A percentile compares a stretch with the other conserved stretches of the same genome.
phyloP scores from a whole-genome alignment of 139 green algal genomes.

The Choricystis sp. region DNA sequence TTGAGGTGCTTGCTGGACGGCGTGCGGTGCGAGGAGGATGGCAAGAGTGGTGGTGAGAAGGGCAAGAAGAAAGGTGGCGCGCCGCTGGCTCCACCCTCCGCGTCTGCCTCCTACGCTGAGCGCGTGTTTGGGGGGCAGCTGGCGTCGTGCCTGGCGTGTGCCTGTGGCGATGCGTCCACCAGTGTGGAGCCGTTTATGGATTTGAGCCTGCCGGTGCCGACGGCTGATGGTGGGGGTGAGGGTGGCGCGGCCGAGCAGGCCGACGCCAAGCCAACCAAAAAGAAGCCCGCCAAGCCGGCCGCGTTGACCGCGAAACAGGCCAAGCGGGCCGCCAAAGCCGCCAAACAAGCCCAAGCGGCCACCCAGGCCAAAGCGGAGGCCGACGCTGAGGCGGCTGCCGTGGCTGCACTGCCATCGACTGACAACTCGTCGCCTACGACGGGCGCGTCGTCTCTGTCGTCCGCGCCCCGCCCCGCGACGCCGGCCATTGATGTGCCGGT shows the following conservation, averaged over 20 bases:
- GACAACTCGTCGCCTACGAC: no score
- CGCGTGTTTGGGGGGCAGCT: slow-evolving; percentile 34
- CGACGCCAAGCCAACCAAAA: background rate
- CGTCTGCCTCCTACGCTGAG: slow-evolving; percentile 4
- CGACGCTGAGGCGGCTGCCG: background rate
- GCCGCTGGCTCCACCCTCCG: no score
- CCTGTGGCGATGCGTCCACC: slow-evolving; percentile 14
- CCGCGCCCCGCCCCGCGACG: no score
- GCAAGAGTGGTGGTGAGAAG: no score
- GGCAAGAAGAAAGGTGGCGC: background rate
- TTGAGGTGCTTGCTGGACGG: slow-evolving; percentile 35
- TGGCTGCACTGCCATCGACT: no score
- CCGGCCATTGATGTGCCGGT: no score
- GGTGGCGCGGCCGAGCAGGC: no score
- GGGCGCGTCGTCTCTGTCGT: no score
- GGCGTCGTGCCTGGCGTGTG: slow-evolving; percentile 19
- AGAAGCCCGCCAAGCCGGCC: background rate
- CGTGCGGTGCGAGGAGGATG: slow-evolving; percentile 22
- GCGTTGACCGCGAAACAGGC: slow-evolving; percentile 8
- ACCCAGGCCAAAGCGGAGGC: slow-evolving; percentile 2
- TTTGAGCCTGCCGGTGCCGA: slow-evolving; percentile 40
- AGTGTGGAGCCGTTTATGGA: slow-evolving; percentile 21
- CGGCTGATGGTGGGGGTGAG: no score
- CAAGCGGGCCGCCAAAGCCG: slow-evolving; percentile 4
- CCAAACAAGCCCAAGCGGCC: no score